Evolutionary conservation across 78 protist species (phyloP), one percentile per base, ranked within the genome.

Genomic region (Planoprotostelium fungivorum): DNA sequence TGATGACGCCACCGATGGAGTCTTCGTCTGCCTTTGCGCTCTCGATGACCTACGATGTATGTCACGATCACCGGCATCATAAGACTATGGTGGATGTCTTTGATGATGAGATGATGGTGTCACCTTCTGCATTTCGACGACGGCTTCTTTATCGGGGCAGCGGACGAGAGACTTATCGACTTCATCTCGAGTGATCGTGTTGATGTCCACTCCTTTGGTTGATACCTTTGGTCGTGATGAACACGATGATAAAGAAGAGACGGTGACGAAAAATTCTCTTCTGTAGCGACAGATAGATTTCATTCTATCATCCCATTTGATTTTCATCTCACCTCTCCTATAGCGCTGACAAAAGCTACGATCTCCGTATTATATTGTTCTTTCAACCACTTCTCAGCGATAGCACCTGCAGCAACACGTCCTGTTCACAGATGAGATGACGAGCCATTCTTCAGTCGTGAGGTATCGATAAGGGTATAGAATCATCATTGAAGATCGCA

Each of bases 341-440:
- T 92, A 36, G 73, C 84, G 0, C 63, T 1, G 29, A 90, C 96
- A 88, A 87, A 94, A 28, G 94, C 91, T 5, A 87, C 90, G 29
- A 96, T 89, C 34, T 90, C 91, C 10, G 90, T 35, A 34, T 90
- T 92, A 36, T 38, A 96, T 23, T 37, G n/a, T 83, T 83, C 73
- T 0, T 0, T 16, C 86, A 96, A 89, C 90, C 87, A 96, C 85
- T 93, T 92, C 84, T 96, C 97, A 0, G 97, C 97, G n/a, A 96
- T 88, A 0, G 94, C 97, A 29, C 96, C 97, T 0, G 96, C 96
- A 0, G 96, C 96, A 29, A 96, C 97, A 28, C 96, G 92, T 0
- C 95, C 93, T 28, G 38, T 63, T 5, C n/a, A n/a, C n/a, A n/a
- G n/a, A n/a, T n/a, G n/a, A n/a, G n/a, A n/a, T n/a, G n/a, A n/a